Conservation (phyloP, 2,329 filamentous ascomycete species). For the Beauveria medogensis region DNA sequence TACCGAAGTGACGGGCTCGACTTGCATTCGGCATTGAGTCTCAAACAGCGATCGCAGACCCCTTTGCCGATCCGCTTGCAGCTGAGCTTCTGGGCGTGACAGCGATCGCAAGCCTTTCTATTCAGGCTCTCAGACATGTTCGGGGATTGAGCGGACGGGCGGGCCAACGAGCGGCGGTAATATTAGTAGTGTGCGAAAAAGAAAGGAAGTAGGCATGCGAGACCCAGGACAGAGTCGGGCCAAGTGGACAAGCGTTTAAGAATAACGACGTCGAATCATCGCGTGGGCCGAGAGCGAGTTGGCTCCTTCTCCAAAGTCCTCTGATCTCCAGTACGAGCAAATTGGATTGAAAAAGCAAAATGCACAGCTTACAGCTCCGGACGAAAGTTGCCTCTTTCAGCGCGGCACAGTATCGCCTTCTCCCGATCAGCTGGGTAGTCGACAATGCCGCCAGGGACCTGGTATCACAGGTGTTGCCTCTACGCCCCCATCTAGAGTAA, state of each 20-base stretch:
- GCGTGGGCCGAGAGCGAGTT: too few species aligned
- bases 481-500: background rate
- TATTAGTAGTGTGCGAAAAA: background rate
- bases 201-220: background rate
- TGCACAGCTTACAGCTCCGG: background rate
- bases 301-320: too few species aligned
- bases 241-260: slow-evolving; percentile 6
- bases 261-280: slow-evolving; percentile 7
- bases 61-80: slow-evolving; percentile 34
- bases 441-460: background rate
- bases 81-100: slow-evolving; percentile 38
- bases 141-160: slow-evolving; percentile 10
- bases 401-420: background rate
- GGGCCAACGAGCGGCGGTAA: background rate
- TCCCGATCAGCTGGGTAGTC: background rate
- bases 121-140: slow-evolving; percentile 30
- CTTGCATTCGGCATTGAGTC: slow-evolving; percentile 34
- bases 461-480: background rate
- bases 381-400: background rate
- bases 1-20: slow-evolving; percentile 35
- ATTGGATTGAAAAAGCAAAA: background rate
- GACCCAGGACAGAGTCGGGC: background rate
- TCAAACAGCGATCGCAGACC: slow-evolving; percentile 34
- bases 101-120: slow-evolving; percentile 39
- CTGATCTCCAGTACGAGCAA: background rate